These are phyloP conservation scores for Macrophomina pseudophaseolina DNA, from an alignment of 2,329 filamentous ascomycete species.

Conservation along the genomic window DNA sequence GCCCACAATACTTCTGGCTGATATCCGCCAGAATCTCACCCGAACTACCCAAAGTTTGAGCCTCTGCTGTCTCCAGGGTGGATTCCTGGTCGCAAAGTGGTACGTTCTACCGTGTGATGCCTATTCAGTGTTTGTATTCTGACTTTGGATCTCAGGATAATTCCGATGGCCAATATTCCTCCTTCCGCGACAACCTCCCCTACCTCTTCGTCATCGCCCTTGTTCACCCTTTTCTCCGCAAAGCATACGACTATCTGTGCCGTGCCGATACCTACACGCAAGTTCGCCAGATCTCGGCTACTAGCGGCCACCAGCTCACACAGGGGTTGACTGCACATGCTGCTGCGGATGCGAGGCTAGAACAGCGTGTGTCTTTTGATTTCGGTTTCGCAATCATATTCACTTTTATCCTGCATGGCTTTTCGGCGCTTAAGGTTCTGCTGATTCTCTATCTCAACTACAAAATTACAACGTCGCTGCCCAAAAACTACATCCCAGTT, in stretches of 20 bases:
- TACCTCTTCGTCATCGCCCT: slow-evolving; percentile 75
- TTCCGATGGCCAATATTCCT: slow-evolving; percentile 84
- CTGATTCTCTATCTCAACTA: slow-evolving; percentile 83
- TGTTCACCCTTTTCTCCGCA: slow-evolving; percentile 79
- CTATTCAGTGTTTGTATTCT: neutral
- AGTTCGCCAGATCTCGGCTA: slow-evolving; percentile 43
- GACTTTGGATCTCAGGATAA: slow-evolving; percentile 67
- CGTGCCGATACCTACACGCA: slow-evolving; percentile 51
- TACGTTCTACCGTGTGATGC: slow-evolving; percentile 44
- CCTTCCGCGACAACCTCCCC: slow-evolving; percentile 84
- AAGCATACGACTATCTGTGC: slow-evolving; percentile 66
- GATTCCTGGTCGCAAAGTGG: slow-evolving; percentile 90
- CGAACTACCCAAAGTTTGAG: slow-evolving; percentile 77
- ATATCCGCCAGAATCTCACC: slow-evolving; percentile 70
- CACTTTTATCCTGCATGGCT: slow-evolving; percentile 78
- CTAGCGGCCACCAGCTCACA: slow-evolving; percentile 39
- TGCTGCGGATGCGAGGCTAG: slow-evolving; percentile 59
- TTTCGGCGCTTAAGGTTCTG: slow-evolving; percentile 83
- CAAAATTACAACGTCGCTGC: slow-evolving; percentile 73
- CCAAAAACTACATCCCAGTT: slow-evolving; percentile 71
- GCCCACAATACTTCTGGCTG: neutral
- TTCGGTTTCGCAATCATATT: slow-evolving; percentile 80
- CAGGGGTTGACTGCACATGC: slow-evolving; percentile 51
- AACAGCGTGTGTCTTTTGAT: slow-evolving; percentile 81
- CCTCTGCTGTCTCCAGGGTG: slow-evolving; percentile 78